Conservation (phyloP, 139 green algal genomes). For the Chlamydomonas sphaeroides region DNA sequence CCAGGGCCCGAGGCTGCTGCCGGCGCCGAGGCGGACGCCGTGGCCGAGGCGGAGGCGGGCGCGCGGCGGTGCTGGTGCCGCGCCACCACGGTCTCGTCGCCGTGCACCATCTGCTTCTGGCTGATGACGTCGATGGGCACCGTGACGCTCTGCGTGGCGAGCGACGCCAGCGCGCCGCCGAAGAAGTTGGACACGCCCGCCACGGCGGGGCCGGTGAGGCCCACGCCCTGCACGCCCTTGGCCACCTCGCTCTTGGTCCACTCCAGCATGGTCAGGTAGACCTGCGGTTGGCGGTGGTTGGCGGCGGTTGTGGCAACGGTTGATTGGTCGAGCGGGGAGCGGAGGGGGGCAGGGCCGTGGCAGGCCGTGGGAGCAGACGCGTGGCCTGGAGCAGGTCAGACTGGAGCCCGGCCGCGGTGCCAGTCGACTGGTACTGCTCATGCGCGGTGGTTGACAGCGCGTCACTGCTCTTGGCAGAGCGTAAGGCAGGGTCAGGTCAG, state of each 20-base stretch:
- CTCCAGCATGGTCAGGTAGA: slow-evolving; percentile 87
- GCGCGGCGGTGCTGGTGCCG: slow-evolving; percentile 27
- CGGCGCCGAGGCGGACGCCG: not conserved
- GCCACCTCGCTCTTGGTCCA: slow-evolving; percentile 59
- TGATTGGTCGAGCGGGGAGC: too few species aligned
- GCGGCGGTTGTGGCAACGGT: too few species aligned
- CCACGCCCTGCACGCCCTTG: slow-evolving; percentile 37
- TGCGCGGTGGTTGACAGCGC: too few species aligned
- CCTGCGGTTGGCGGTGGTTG: slow-evolving; percentile 7
- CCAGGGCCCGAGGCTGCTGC: slow-evolving; percentile 1
- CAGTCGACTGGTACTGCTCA: too few species aligned
- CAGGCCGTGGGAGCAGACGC: too few species aligned
- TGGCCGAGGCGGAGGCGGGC: not conserved
- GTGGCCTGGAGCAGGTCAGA: too few species aligned
- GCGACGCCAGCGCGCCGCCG: slow-evolving; percentile 72
- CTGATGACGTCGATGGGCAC: slow-evolving; percentile 94
- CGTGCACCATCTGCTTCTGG: slow-evolving; percentile 78
- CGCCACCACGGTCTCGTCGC: slow-evolving; percentile 33
- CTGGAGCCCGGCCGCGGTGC: too few species aligned
- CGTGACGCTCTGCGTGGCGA: slow-evolving; percentile 83
- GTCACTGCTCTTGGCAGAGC: too few species aligned
- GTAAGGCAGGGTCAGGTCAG: too few species aligned
- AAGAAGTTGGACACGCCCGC: slow-evolving; percentile 68
- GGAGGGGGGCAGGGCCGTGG: too few species aligned
- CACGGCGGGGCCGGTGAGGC: slow-evolving; percentile 49